Conservation (phyloP, 805 yeast species). For the Kluyveromyces dobzhanskii region DNA sequence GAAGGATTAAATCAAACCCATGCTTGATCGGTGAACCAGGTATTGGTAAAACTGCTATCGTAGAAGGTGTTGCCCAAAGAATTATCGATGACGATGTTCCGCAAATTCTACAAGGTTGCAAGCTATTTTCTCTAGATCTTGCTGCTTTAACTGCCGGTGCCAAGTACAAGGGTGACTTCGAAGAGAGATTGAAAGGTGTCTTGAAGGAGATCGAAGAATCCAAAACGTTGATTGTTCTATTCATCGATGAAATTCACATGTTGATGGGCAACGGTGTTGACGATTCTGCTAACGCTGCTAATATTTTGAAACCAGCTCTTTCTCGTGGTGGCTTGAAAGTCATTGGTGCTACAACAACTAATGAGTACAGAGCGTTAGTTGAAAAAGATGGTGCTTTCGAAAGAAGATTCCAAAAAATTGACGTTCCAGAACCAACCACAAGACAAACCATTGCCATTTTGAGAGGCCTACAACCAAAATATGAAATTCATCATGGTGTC, state of each 20-base stretch:
- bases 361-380: constrained; percentile 85
- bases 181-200: constrained; percentile 95
- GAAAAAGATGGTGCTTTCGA: constrained; percentile 98
- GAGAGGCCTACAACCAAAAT: constrained; percentile 91
- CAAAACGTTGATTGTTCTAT: constrained; percentile 74
- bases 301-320: constrained; percentile 90
- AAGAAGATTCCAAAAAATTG: constrained; percentile 95
- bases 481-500: constrained; percentile 96
- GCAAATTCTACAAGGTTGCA: constrained; percentile 68
- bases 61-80: constrained; percentile 98
- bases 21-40: constrained; percentile 98
- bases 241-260: constrained; percentile 98
- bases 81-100: constrained; percentile 95
- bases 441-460: constrained; percentile 92
- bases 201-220: constrained; percentile 88
- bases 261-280: constrained; percentile 98
- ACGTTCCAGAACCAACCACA: constrained; percentile 88
- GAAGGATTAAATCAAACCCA: constrained; percentile 95
- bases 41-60: constrained; percentile 97
- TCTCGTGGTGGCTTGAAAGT: constrained; percentile 96
- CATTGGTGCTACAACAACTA: constrained; percentile 95
- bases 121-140: constrained; percentile 79
- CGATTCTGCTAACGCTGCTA: constrained; percentile 79
- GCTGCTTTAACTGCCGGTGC: constrained; percentile 99
- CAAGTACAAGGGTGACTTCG: constrained; percentile 96